Evolutionary conservation across 2,329 filamentous ascomycete species (phyloP).

Genomic region (Ambrosiella beaveri): DNA sequence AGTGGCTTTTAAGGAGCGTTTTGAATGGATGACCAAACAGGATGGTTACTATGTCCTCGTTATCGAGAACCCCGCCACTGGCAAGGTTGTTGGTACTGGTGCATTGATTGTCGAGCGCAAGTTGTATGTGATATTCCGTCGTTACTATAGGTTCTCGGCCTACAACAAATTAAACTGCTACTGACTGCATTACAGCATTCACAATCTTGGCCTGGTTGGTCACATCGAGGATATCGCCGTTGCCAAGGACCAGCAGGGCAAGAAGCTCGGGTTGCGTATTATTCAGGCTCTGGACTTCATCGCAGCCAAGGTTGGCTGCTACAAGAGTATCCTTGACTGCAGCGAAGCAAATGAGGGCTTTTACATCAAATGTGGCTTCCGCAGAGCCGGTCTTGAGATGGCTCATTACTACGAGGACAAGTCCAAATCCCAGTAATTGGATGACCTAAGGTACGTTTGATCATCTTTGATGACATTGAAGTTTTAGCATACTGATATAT

Average conservation of each 20-base stretch:
- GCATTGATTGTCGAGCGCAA: slow-evolving; percentile 85
- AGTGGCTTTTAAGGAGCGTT: slow-evolving; percentile 60
- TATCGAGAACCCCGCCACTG: slow-evolving; percentile 50
- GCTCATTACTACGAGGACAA: slow-evolving; percentile 73
- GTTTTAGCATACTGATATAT: too few species aligned
- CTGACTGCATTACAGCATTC: slow-evolving; percentile 38
- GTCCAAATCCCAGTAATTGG: slow-evolving; percentile 23
- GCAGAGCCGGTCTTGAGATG: slow-evolving; percentile 86
- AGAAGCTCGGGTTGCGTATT: slow-evolving; percentile 82
- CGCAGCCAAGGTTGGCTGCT: slow-evolving; percentile 77
- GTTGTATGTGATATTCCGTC: slow-evolving; percentile 41
- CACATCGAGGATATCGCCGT: slow-evolving; percentile 98
- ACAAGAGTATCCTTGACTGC: slow-evolving; percentile 95
- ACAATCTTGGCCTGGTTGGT: slow-evolving; percentile 65
- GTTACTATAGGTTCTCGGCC: background rate
- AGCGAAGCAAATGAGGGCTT: slow-evolving; percentile 93
- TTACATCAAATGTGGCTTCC: slow-evolving; percentile 95
- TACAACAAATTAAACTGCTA: background rate
- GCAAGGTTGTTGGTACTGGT: slow-evolving; percentile 72
- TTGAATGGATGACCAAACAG: slow-evolving; percentile 60
- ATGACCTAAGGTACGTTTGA: background rate
- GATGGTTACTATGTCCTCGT: slow-evolving; percentile 76
- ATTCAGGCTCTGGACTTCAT: slow-evolving; percentile 88
- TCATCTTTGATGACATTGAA: too few species aligned
- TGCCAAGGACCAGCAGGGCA: slow-evolving; percentile 86